phyloP scores from a whole-genome alignment of 441 rosid genomes.

The Corymbia citriodora region DNA sequence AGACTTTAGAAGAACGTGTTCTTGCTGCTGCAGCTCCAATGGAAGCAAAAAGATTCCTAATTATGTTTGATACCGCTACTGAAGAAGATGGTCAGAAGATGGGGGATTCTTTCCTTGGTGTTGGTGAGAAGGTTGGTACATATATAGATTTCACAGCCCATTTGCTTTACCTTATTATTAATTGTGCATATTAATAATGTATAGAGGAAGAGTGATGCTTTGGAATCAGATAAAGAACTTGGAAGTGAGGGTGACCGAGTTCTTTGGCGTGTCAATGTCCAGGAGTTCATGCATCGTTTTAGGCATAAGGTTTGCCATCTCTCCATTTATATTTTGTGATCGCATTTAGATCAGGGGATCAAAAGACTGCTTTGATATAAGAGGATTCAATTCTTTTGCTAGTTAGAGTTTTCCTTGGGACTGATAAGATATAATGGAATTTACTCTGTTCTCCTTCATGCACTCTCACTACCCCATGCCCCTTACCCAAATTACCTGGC shows the following conservation, averaged over 20 bases:
- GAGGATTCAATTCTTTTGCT: background rate
- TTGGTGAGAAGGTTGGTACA: conserved; percentile 64
- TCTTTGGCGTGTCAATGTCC: conserved; percentile 84
- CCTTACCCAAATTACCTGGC: background rate
- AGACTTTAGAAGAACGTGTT: conserved; percentile 62
- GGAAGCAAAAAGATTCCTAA: conserved; percentile 62
- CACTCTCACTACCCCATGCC: background rate
- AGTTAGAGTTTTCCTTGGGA: background rate
- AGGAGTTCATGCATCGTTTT: conserved; percentile 60
- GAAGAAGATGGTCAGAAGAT: conserved; percentile 25
- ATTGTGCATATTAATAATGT: conserved; percentile 4
- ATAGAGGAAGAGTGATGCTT: conserved; percentile 49
- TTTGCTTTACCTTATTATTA: background rate
- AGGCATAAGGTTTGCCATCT: conserved; percentile 70
- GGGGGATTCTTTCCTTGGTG: conserved; percentile 11
- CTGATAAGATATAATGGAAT: background rate
- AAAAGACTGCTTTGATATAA: background rate
- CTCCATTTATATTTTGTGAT: background rate
- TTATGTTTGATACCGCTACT: conserved; percentile 21
- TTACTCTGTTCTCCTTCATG: background rate
- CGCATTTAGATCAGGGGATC: background rate
- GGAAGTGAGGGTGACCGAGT: conserved; percentile 30
- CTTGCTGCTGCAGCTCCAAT: conserved; percentile 64
- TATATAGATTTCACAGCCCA: background rate
- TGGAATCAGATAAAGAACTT: conserved; percentile 25